These are phyloP conservation scores for Thraustotheca clavata DNA, from an alignment of 352 stramenopile genomes.

Conservation along the genomic window DNA sequence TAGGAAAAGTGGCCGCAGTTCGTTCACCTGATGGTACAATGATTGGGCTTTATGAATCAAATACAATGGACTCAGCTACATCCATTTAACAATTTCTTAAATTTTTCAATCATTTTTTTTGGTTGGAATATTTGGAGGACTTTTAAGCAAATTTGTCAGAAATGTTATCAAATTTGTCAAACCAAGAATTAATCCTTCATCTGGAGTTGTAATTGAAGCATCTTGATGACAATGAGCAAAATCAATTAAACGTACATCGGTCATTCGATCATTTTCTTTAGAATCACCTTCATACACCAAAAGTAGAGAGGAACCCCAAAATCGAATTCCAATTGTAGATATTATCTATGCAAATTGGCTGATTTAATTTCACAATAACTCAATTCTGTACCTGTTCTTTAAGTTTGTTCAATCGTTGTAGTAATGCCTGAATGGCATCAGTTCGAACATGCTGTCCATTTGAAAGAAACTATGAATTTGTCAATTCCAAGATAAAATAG, in stretches of 20 bases:
- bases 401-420: slow-evolving; percentile 37
- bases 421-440: slow-evolving; percentile 36
- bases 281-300: slow-evolving; percentile 66
- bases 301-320: slow-evolving; percentile 65
- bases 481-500: not conserved
- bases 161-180: slow-evolving; percentile 49
- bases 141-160: slow-evolving; percentile 30
- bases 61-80: slow-evolving; percentile 79
- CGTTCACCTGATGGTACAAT: slow-evolving; percentile 87
- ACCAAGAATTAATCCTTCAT: slow-evolving; percentile 58
- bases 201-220: slow-evolving; percentile 33
- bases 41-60: slow-evolving; percentile 88
- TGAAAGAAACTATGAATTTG: slow-evolving; percentile 68
- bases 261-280: not conserved
- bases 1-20: slow-evolving; percentile 62
- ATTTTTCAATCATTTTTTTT: not conserved
- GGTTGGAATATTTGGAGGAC: not conserved
- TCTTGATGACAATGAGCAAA: slow-evolving; percentile 75
- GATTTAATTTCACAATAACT: not conserved
- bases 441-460: slow-evolving; percentile 34
- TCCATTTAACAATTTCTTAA: slow-evolving; percentile 58
- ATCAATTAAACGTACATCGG: slow-evolving; percentile 63
- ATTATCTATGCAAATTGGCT: slow-evolving; percentile 23
- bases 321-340: slow-evolving; percentile 46
- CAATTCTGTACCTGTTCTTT: slow-evolving; percentile 25